Base-by-base conservation (phyloP, 306 rosid genomes). In the Lathyrus tuberosus region DNA sequence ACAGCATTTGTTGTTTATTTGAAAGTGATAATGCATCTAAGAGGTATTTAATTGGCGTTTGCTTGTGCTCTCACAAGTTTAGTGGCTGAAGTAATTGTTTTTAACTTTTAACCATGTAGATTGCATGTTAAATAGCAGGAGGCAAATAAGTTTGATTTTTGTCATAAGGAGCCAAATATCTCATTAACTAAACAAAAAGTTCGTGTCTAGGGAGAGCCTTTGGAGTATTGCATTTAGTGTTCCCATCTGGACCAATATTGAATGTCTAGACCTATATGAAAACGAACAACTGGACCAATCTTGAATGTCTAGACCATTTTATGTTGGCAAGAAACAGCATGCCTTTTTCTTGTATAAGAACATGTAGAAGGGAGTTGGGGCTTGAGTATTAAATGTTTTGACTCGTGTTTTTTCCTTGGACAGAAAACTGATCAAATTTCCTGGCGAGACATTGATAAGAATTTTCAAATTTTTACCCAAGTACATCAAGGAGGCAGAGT, bases 371-470 rank as follows among this genome's bases (percentile, higher is more conserved):
- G 17, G 5, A 49, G 46, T n/a, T 37, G n/a, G 52, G 63, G 65
- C 47, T 69, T 33, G 24, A 33, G 17, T 42, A 30, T 62, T 28
- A 59, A 59, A 20, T 52, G 42, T 59, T 46, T 66, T 56, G 20
- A 13, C 42, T 28, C 43, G 0, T 65, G 10, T 70, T 70, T 24
- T 48, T 67, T 49, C 53, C 46, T 13, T 80, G 62, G 57, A 33
- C 93, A 94, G 98, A 79, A 90, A 94, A 78, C 80, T 88, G 72
- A 72, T 90, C 67, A 89, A 87, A 80, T 78, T 76, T 75, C 89
- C 90, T 20, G 96, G 93, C 31, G 97, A 87, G 76, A 75, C 84
- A 17, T 73, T 88, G 54, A 71, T 72, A 44, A 85, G 85, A 71
- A 83, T 94, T 77, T 84, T 94, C 69, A 85, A 90, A 79, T 67